Evolutionary conservation across 2,329 filamentous ascomycete genomes (phyloP).

Genomic region (Ampelomyces quisqualis): DNA sequence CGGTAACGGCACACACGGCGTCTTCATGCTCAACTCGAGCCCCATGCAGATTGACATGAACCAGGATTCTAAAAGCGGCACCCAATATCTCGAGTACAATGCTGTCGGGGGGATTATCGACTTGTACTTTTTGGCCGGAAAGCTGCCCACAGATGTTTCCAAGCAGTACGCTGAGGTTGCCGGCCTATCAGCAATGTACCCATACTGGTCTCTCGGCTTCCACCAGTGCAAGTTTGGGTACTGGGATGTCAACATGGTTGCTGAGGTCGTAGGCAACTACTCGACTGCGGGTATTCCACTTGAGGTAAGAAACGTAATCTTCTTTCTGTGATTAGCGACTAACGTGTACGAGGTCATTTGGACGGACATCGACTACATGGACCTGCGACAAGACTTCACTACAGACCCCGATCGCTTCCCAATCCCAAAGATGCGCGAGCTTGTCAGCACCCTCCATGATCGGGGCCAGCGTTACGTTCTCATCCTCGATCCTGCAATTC

Average conservation of each 20-base stretch:
- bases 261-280: conserved; percentile 68
- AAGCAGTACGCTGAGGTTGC: conserved; percentile 54
- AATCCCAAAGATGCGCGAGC: conserved; percentile 61
- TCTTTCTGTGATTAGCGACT: background rate
- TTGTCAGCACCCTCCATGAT: conserved; percentile 66
- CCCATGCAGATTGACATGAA: conserved; percentile 73
- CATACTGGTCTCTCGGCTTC: conserved; percentile 56
- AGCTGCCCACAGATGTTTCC: conserved; percentile 49
- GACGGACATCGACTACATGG: conserved; percentile 75
- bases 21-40: conserved; percentile 39
- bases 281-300: conserved; percentile 64
- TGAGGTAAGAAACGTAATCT: conserved; percentile 54
- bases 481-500: conserved; percentile 68
- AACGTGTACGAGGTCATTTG: conserved; percentile 50
- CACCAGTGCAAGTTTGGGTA: conserved; percentile 57
- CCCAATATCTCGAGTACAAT: conserved; percentile 78
- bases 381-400: conserved; percentile 60
- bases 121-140: conserved; percentile 55
- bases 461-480: conserved; percentile 70
- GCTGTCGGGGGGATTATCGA: conserved; percentile 75
- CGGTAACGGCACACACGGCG: conserved; percentile 41
- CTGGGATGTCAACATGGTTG: conserved; percentile 62
- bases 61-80: conserved; percentile 54
- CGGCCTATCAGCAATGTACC: conserved; percentile 52
- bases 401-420: conserved; percentile 66